These are phyloP conservation scores for Atkinsonella hypoxylon DNA, from an alignment of 2,329 filamentous ascomycete genomes.

Conservation along the genomic window DNA sequence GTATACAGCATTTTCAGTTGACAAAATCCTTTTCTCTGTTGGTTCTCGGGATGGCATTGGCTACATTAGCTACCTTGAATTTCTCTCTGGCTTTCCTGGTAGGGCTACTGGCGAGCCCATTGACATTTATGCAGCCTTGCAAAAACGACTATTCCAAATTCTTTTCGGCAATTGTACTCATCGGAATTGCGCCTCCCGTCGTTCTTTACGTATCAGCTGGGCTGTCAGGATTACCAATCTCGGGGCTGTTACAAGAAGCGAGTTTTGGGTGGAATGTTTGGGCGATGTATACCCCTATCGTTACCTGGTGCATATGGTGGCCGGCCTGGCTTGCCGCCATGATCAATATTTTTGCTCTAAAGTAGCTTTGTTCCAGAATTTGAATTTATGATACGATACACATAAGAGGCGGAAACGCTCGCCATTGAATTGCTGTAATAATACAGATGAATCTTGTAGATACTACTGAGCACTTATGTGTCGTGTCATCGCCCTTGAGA, in stretches of 20 bases:
- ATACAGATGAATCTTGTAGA: no score
- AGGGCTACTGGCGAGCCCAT: conserved; percentile 64
- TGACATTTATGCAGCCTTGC: conserved; percentile 58
- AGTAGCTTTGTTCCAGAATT: conserved; percentile 3
- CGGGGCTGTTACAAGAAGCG: conserved; percentile 54
- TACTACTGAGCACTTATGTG: no score
- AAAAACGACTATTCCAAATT: conserved; percentile 26
- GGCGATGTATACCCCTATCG: conserved; percentile 78
- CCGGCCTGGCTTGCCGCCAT: conserved; percentile 70
- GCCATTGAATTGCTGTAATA: background rate
- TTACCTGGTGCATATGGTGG: conserved; percentile 95
- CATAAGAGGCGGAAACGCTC: background rate
- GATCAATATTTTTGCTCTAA: conserved; percentile 37
- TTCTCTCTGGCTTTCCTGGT: conserved; percentile 83
- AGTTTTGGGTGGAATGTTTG: conserved; percentile 83
- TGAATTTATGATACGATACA: background rate
- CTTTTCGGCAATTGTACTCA: conserved; percentile 39
- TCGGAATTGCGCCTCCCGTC: conserved; percentile 49
- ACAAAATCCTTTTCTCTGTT: conserved; percentile 90
- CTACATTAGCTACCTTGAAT: conserved; percentile 87
- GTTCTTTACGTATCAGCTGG: conserved; percentile 37
- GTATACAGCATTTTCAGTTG: conserved; percentile 60
- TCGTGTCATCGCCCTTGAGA: no score
- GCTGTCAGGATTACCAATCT: conserved; percentile 29
- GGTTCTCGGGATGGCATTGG: conserved; percentile 80